phyloP scores from a whole-genome alignment of 345 rosid species.

The Pugionium dolabratum region DNA sequence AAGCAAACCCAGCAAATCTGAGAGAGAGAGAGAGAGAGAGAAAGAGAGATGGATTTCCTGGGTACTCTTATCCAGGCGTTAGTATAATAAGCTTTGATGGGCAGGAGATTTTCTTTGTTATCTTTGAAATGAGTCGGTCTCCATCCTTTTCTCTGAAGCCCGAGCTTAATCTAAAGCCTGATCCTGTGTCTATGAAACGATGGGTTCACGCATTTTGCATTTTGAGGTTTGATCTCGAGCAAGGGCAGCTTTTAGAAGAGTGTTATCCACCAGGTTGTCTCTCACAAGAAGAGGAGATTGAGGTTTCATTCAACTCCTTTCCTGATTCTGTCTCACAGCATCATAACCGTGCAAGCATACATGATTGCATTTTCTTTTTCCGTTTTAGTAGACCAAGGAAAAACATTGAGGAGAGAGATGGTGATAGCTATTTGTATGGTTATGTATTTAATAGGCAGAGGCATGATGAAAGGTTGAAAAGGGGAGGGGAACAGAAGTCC shows the following conservation, averaged over 20 bases:
- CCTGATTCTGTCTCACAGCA: conserved; percentile 94
- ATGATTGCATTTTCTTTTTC: conserved; percentile 96
- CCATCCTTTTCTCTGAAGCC: conserved; percentile 80
- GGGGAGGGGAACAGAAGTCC: conserved; percentile 98
- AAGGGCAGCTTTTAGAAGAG: conserved; percentile 93
- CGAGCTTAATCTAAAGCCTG: conserved; percentile 61
- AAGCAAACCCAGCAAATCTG: conserved; percentile 28
- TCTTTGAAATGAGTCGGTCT: conserved; percentile 76
- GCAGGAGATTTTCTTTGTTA: conserved; percentile 27
- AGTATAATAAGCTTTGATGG: conserved; percentile 33
- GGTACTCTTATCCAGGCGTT: background rate
- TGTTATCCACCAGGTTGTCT: conserved; percentile 76
- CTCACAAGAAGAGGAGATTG: conserved; percentile 81
- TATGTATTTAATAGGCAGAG: conserved; percentile 93
- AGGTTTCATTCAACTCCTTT: conserved; percentile 88
- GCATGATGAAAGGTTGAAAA: conserved; percentile 89
- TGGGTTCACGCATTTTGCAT: conserved; percentile 89
- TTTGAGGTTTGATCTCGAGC: conserved; percentile 93
- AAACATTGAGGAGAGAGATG: conserved; percentile 39
- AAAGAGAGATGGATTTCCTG: background rate
- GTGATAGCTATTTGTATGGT: conserved; percentile 66
- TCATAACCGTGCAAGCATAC: conserved; percentile 87
- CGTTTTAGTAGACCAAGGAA: conserved; percentile 66
- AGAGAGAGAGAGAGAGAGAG: background rate
- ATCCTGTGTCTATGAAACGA: conserved; percentile 64